A percentile compares a stretch with the other conserved stretches of the same genome.
phyloP scores from a whole-genome alignment of 2,329 filamentous ascomycete species.

The Leptoxyphium fumago region DNA sequence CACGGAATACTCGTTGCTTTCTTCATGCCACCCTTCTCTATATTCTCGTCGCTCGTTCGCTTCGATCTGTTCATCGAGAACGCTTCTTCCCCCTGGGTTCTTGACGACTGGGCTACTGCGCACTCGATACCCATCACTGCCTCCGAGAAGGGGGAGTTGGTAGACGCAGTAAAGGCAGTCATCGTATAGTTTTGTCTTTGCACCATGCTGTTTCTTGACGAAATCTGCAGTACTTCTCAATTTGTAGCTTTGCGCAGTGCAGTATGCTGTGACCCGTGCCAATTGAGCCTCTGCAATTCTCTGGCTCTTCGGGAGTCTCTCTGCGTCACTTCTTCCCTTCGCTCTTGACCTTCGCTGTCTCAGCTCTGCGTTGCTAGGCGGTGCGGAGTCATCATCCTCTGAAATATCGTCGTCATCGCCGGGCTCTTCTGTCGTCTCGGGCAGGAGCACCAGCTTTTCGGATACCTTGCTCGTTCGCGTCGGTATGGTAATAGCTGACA shows the following conservation, averaged over 20 bases:
- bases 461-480: constrained; percentile 85
- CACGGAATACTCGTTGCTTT: constrained; percentile 49
- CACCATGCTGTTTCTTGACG: constrained; percentile 71
- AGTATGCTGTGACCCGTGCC: constrained; percentile 85
- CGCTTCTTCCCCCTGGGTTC: constrained; percentile 80
- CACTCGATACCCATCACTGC: constrained; percentile 72
- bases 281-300: constrained; percentile 61
- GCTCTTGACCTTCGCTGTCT: constrained; percentile 48
- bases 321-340: constrained; percentile 78
- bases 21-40: constrained; percentile 79
- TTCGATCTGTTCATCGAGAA: constrained; percentile 91
- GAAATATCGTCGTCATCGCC: constrained; percentile 33
- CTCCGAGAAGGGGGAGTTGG: constrained; percentile 74
- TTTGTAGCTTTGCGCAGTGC: constrained; percentile 87
- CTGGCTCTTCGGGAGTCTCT: constrained; percentile 76
- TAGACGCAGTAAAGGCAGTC: constrained; percentile 95
- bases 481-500: constrained; percentile 43
- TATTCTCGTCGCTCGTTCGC: constrained; percentile 79
- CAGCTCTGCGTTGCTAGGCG: constrained; percentile 53
- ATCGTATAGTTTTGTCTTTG: constrained; percentile 91
- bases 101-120: constrained; percentile 84
- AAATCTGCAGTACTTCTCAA: constrained; percentile 80
- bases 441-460: constrained; percentile 89
- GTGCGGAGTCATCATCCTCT: constrained; percentile 40
- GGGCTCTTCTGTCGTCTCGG: constrained; percentile 52